A percentile compares a stretch with the other conserved stretches of the same genome.
Evolutionary conservation across 1,284 basidiomycete genomes (phyloP).

Genomic region (Malassezia vespertilionis): DNA sequence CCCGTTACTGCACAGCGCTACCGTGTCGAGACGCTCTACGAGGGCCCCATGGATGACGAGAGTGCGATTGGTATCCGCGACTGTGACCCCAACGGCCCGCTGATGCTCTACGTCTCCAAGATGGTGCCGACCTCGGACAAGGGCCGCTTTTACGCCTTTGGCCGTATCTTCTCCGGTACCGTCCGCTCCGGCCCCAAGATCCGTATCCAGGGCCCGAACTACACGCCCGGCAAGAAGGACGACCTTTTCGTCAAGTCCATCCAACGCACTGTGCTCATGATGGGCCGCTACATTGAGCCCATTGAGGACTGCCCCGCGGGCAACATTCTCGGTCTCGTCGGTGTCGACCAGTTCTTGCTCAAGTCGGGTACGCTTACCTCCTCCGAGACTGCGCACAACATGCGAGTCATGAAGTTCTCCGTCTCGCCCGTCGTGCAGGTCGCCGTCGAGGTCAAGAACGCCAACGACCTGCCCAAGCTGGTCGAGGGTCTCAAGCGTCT

Average conservation of each 20-base stretch:
- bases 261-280: slow-evolving; percentile 98
- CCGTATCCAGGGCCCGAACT: slow-evolving; percentile 99
- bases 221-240: slow-evolving; percentile 95
- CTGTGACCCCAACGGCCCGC: slow-evolving; percentile 91
- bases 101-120: slow-evolving; percentile 98
- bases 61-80: slow-evolving; percentile 97
- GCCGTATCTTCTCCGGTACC: slow-evolving; percentile 99
- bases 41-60: slow-evolving; percentile 99
- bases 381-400: slow-evolving; percentile 98
- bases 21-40: slow-evolving; percentile 98
- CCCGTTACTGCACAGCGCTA: slow-evolving; percentile 93
- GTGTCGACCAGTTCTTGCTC: slow-evolving; percentile 99
- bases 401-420: slow-evolving; percentile 87
- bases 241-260: slow-evolving; percentile 97
- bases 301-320: slow-evolving; percentile 98
- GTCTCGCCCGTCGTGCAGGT: slow-evolving; percentile 99
- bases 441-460: slow-evolving; percentile 99
- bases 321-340: slow-evolving; percentile 98
- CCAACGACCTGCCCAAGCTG: slow-evolving; percentile 94
- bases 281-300: slow-evolving; percentile 97
- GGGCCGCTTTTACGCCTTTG: slow-evolving; percentile 99
- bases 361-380: slow-evolving; percentile 92
- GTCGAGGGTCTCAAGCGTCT: slow-evolving; percentile 99
- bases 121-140: slow-evolving; percentile 99
- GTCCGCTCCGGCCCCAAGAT: slow-evolving; percentile 94